Evolutionary conservation across 148 eudicot genomes (phyloP).

Genomic region (Vaccinium myrtillus): DNA sequence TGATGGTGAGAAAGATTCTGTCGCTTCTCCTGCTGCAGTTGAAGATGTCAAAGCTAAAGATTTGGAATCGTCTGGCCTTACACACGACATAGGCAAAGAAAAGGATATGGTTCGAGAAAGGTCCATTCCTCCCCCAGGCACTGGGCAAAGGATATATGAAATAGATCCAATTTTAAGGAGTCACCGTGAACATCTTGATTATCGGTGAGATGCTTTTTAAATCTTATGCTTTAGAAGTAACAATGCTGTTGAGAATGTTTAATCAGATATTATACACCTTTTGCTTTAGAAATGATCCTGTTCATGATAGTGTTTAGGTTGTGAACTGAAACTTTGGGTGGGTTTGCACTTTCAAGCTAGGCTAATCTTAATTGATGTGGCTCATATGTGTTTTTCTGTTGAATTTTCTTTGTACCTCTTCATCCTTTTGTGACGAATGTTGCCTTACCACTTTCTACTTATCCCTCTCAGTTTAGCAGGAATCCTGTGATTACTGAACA

Average conservation of each 20-base stretch:
- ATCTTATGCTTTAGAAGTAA: slow-evolving; percentile 8
- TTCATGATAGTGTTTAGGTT: neutral
- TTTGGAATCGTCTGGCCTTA: slow-evolving; percentile 22
- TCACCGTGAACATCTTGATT: slow-evolving; percentile 76
- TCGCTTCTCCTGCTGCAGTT: slow-evolving; percentile 25
- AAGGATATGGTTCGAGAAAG: slow-evolving; percentile 31
- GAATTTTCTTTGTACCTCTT: neutral
- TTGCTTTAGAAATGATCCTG: neutral
- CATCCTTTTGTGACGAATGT: neutral
- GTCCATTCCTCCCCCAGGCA: slow-evolving; percentile 76
- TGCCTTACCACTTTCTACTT: neutral
- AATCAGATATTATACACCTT: slow-evolving; percentile 22
- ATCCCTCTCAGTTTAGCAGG: neutral
- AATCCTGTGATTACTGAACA: neutral
- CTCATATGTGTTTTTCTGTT: neutral
- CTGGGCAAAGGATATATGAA: slow-evolving; percentile 82
- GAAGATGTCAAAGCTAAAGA: slow-evolving; percentile 31
- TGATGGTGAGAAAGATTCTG: slow-evolving; percentile 30
- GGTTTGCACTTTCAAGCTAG: neutral
- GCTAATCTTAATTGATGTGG: neutral
- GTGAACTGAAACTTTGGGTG: neutral
- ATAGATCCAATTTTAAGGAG: slow-evolving; percentile 67
- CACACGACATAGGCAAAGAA: slow-evolving; percentile 34
- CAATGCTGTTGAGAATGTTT: neutral
- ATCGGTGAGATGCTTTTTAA: slow-evolving; percentile 56